A percentile compares a stretch with the other conserved stretches of the same genome.
These are phyloP conservation scores for Hermanozyma aechmeae DNA, from an alignment of 805 yeast species.

Conservation along the genomic window DNA sequence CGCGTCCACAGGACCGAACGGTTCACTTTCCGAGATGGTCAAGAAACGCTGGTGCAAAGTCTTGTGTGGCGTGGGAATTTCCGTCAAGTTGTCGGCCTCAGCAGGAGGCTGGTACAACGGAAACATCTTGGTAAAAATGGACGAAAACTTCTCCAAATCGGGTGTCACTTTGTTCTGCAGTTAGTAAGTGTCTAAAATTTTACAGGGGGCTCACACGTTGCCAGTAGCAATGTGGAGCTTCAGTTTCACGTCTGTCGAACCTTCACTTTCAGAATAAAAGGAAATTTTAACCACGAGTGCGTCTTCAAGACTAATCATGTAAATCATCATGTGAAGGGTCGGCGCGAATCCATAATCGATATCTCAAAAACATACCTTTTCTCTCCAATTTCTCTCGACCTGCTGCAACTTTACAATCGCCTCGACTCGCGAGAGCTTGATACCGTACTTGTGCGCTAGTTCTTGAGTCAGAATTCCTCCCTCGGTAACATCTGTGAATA, in stretches of 20 bases:
- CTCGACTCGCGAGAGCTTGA: constrained; percentile 79
- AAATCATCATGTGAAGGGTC: constrained; percentile 25
- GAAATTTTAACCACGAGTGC: constrained; percentile 41
- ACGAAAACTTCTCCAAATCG: constrained; percentile 52
- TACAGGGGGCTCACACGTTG: too few species aligned
- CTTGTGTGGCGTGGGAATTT: constrained; percentile 83
- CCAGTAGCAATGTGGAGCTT: too few species aligned
- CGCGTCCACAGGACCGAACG: constrained; percentile 94
- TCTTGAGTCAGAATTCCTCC: constrained; percentile 55
- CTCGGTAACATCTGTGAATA: constrained; percentile 45
- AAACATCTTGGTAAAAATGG: constrained; percentile 67
- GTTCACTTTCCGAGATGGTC: constrained; percentile 89
- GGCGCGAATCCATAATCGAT: too few species aligned
- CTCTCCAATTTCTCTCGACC: constrained; percentile 55
- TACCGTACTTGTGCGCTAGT: constrained; percentile 68
- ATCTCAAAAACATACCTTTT: constrained; percentile 42
- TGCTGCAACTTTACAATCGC: constrained; percentile 67
- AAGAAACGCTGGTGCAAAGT: constrained; percentile 75
- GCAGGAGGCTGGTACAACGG: constrained; percentile 47
- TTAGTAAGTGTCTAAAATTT: constrained; percentile 31
- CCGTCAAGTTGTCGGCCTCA: constrained; percentile 72
- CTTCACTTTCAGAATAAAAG: too few species aligned
- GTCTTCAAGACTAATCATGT: constrained; percentile 88
- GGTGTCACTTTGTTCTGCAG: constrained; percentile 39
- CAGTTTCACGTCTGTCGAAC: too few species aligned